Evolutionary conservation across 208 protist species (phyloP), one percentile per base, ranked within the genome.

Genomic region (Trypanosoma scelopori): DNA sequence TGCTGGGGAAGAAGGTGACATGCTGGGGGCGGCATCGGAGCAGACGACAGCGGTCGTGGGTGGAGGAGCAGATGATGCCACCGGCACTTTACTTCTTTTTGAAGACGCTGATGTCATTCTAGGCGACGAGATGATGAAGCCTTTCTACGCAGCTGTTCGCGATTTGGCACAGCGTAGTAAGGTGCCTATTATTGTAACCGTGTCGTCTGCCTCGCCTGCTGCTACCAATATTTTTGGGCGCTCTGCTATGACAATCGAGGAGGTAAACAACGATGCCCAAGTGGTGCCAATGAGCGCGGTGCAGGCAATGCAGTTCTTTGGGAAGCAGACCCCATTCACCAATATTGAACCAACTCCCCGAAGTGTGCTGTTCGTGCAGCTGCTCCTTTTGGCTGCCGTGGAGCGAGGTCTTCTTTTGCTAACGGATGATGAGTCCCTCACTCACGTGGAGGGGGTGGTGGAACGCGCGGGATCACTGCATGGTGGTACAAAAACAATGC

Each of bases 61-160:
- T 52, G 41, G 18, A 22, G 39, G 32, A 18, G 11, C 20, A 27
- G 65, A 58, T 39, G 72, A 51, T 30, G 41, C 49, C 6, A 46
- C 41, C 15, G 55, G 65, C 28, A 89, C 85, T n/a, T 47, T 94
- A 16, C 69, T 94, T 22, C 76, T 94, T n/a, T 78, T 94, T 72
- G 89, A 94, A 48, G 83, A 90, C 50, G 89, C 83, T 3, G 89
- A 94, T 69, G 72, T 92, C 47, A 76, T 92, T 28, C 83, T 94
- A 6, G 85, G 78, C 0, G 85, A 91, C 53, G 85, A 92, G 70
- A 65, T 76, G 15, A 73, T 77, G 45, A 73, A 78, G 35, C 58
- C 85, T 5, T 87, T 94, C 49, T 94, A 94, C 69, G 76, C 82
- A 6, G 76, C 89, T 30, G 84, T 94, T 37, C 78, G 84, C 45